phyloP scores from a whole-genome alignment of 2,329 filamentous ascomycete species.

The Cercospora citrullina region DNA sequence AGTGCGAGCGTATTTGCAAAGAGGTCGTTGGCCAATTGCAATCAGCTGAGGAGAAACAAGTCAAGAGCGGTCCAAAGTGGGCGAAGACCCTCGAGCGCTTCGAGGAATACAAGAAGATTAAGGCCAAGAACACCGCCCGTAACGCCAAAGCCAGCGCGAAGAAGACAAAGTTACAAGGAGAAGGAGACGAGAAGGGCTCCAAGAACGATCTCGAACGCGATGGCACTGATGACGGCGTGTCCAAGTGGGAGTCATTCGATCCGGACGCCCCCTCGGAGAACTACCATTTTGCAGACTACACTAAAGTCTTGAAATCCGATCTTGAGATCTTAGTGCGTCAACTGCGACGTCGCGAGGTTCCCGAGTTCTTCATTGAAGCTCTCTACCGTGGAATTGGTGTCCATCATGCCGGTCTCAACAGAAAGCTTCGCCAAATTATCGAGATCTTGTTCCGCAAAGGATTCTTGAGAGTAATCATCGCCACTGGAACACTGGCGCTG shows the following conservation, averaged over 20 bases:
- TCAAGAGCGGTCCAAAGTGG: conserved; percentile 61
- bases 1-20: conserved; percentile 62
- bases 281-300: conserved; percentile 67
- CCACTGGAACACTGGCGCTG: conserved; percentile 72
- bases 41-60: conserved; percentile 58
- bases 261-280: conserved; percentile 62
- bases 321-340: conserved; percentile 56
- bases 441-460: conserved; percentile 75
- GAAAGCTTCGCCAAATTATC: conserved; percentile 70
- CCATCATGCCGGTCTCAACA: conserved; percentile 78
- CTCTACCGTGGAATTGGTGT: conserved; percentile 70
- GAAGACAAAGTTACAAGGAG: conserved; percentile 40
- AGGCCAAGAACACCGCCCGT: conserved; percentile 42
- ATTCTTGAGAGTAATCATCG: conserved; percentile 68
- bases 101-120: conserved; percentile 57
- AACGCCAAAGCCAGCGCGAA: conserved; percentile 42
- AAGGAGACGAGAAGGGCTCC: conserved; percentile 50
- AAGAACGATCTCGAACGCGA: conserved; percentile 61
- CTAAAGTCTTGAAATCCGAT: conserved; percentile 59
- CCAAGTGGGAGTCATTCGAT: conserved; percentile 65
- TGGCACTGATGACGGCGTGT: conserved; percentile 55
- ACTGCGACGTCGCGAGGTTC: conserved; percentile 54
- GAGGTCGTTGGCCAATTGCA: conserved; percentile 56
- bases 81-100: conserved; percentile 59
- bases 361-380: conserved; percentile 58